phyloP scores from a whole-genome alignment of 441 rosid genomes.

The Euphorbia celastroides region DNA sequence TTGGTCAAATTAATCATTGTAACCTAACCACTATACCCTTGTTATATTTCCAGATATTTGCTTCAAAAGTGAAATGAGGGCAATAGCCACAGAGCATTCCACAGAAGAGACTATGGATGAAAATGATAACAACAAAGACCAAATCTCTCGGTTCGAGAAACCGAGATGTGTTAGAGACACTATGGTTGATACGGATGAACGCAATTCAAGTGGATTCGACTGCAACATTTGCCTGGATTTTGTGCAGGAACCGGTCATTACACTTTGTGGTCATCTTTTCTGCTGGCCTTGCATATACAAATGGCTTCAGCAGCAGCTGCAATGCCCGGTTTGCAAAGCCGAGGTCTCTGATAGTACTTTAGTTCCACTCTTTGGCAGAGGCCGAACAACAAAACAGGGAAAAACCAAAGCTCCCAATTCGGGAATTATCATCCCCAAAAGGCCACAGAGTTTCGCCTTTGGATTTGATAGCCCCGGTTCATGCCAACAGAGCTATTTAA shows the following conservation, averaged over 20 bases:
- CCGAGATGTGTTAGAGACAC: slow-evolving; percentile 33
- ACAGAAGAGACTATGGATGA: slow-evolving; percentile 29
- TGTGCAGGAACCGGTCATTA: slow-evolving; percentile 82
- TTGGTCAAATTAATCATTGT: background rate
- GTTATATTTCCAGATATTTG: slow-evolving; percentile 18
- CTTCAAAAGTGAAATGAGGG: slow-evolving; percentile 8
- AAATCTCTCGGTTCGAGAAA: slow-evolving; percentile 25
- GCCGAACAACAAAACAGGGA: slow-evolving; percentile 33
- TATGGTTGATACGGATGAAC: slow-evolving; percentile 27
- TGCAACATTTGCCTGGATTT: slow-evolving; percentile 91
- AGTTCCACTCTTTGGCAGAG: slow-evolving; percentile 77
- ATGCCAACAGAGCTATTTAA: background rate
- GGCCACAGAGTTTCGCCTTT: slow-evolving; percentile 48
- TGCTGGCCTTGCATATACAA: slow-evolving; percentile 98
- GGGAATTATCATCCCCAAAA: slow-evolving; percentile 47
- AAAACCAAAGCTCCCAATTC: slow-evolving; percentile 34
- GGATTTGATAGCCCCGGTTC: slow-evolving; percentile 24
- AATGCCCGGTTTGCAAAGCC: slow-evolving; percentile 91
- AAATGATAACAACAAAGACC: slow-evolving; percentile 16
- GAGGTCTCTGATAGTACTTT: slow-evolving; percentile 58
- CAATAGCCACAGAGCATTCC: slow-evolving; percentile 41
- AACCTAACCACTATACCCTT: slow-evolving; percentile 12
- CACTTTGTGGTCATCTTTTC: slow-evolving; percentile 88
- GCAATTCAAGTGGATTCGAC: slow-evolving; percentile 46
- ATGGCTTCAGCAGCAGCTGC: slow-evolving; percentile 70